These are phyloP conservation scores for Phytophthora melonis DNA, from an alignment of 352 stramenopile species.

Conservation along the genomic window DNA sequence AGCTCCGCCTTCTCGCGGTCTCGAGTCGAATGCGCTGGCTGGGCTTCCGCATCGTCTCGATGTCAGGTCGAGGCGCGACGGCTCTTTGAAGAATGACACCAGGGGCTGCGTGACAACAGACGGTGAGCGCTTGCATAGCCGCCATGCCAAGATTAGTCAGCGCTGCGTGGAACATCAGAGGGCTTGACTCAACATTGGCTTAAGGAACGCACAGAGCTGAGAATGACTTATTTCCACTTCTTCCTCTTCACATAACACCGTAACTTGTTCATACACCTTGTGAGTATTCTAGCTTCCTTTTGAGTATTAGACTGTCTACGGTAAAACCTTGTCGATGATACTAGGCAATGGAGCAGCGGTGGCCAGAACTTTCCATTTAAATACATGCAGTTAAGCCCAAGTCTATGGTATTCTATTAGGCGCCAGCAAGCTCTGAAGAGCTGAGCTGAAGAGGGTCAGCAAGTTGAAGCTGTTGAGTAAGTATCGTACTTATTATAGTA, in stretches of 20 bases:
- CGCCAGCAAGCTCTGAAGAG: no score
- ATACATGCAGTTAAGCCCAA: no score
- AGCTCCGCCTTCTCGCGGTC: slow-evolving; percentile 40
- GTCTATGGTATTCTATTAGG: no score
- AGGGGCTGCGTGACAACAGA: slow-evolving; percentile 1
- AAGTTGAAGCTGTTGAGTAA: slow-evolving; percentile 9
- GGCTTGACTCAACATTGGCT: slow-evolving; percentile 7
- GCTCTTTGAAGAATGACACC: slow-evolving; percentile 7
- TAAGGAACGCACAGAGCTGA: no score
- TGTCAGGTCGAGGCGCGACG: background rate
- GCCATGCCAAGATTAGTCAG: slow-evolving; percentile 4
- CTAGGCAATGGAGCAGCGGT: no score
- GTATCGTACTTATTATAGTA: background rate
- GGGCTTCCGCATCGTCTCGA: slow-evolving; percentile 1
- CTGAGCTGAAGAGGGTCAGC: background rate
- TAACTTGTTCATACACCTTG: no score
- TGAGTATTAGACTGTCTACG: no score
- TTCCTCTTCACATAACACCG: no score
- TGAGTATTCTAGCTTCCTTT: no score
- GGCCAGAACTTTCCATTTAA: no score
- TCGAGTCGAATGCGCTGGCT: slow-evolving; percentile 33
- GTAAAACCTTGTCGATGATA: no score
- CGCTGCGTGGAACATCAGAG: background rate
- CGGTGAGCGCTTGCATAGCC: background rate
- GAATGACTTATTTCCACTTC: no score